A percentile compares a stretch with the other conserved stretches of the same genome.
phyloP scores from a whole-genome alignment of 768 basidiomycete genomes.

The Tubosaeta brunneosetosa region DNA sequence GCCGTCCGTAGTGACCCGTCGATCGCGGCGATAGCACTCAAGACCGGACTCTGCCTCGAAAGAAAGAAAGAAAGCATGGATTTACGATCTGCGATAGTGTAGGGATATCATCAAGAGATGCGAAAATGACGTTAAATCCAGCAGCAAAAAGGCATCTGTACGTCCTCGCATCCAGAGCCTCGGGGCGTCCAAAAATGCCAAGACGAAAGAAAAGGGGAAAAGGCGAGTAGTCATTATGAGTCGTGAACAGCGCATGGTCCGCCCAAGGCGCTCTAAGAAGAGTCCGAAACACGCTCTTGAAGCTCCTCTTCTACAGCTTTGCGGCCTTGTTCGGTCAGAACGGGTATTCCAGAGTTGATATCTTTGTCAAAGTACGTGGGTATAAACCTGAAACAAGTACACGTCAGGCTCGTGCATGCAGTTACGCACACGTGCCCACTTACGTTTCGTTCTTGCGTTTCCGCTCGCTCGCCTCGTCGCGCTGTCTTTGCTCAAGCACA shows the following conservation, averaged over 20 bases:
- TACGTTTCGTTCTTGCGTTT: slow-evolving; percentile 76
- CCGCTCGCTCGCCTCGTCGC: slow-evolving; percentile 83
- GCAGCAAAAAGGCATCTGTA: not conserved
- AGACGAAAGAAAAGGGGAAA: not conserved
- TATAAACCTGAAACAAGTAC: slow-evolving; percentile 47
- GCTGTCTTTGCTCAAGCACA: slow-evolving; percentile 86
- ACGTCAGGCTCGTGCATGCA: not conserved
- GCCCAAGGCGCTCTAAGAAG: slow-evolving; percentile 10
- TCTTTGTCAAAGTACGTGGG: slow-evolving; percentile 74
- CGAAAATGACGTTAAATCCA: slow-evolving; percentile 9
- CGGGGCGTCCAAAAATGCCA: slow-evolving; percentile 10
- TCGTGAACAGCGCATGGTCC: slow-evolving; percentile 1
- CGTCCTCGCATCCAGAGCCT: slow-evolving; percentile 6
- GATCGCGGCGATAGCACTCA: not conserved
- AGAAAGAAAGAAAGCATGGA: slow-evolving; percentile 1
- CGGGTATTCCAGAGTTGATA: slow-evolving; percentile 59
- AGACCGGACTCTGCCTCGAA: not conserved
- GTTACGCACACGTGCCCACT: slow-evolving; percentile 33
- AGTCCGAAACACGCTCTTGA: slow-evolving; percentile 12
- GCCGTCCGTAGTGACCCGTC: not conserved
- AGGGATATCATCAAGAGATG: slow-evolving; percentile 27
- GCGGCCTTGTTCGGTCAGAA: slow-evolving; percentile 63
- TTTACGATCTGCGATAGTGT: slow-evolving; percentile 20
- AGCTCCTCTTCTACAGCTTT: slow-evolving; percentile 75
- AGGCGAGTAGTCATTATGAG: slow-evolving; percentile 5